Base-by-base conservation (phyloP, 345 rosid genomes). In the Gossypium herbaceum region DNA sequence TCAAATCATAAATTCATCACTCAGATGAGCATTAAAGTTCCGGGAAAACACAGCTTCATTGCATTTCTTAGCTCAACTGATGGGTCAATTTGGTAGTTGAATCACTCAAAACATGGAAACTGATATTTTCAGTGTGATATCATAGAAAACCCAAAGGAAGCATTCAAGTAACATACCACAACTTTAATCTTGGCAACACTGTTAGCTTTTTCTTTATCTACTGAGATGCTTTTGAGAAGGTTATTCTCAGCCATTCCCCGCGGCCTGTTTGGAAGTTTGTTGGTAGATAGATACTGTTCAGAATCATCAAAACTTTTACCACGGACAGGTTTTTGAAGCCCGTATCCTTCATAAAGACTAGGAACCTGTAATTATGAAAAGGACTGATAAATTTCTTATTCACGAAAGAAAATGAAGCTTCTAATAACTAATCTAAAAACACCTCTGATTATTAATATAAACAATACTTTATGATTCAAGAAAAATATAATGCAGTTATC, bases 111-210 rank as follows among this genome's bases (percentile, higher is more conserved):
- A 71, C 58, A 25, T 22, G 11, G 58, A 24, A 22, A 67, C 6
- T 25, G 25, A 45, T 13, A 63, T 51, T 13, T 29, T 15, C 16
- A 8, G 22, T 7, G 12, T 7, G 22, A 22, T 9, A 3, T 9
- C 12, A 25, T 2, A n/a, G 4, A 27, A 39, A 59, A 72, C 9
- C 34, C n/a, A 62, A 48, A 29, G 48, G 27, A 22, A 27, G 27
- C 61, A 34, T 54, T 74, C 56, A 70, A 54, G n/a, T 45, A 61
- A 44, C 81, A 48, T 83, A 86, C 92, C 88, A 85, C 88, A 12
- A 88, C 90, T 88, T 88, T 88, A 81, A 86, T 88, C 82, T 83
- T 88, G 11, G 92, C 90, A 70, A 88, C 92, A 83, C 44, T 72
- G 69, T 79, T 85, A 59, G 86, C 82, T 58, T 79, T 85, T 52